phyloP scores from a whole-genome alignment of 2,329 filamentous ascomycete species.

The Pseudogymnoascus sp. region DNA sequence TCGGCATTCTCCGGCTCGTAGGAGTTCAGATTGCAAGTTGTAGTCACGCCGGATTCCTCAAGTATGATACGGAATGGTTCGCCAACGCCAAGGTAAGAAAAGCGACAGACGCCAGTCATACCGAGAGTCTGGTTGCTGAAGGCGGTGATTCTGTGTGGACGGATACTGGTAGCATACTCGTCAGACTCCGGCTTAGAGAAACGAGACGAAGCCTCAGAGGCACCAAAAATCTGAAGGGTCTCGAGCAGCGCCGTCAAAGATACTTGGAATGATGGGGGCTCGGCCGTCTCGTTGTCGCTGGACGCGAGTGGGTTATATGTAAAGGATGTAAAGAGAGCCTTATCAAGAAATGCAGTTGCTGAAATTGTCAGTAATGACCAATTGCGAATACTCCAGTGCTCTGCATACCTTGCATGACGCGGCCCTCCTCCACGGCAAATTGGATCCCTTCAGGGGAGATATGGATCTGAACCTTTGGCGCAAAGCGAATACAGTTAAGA shows the following conservation, averaged over 20 bases:
- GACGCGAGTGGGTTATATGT: conserved; percentile 48
- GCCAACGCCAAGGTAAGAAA: conserved; percentile 68
- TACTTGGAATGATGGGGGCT: conserved; percentile 70
- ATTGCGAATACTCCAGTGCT: not conserved
- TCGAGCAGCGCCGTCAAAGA: conserved; percentile 82
- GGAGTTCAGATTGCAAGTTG: conserved; percentile 81
- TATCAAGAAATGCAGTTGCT: conserved; percentile 79
- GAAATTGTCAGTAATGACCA: conserved; percentile 16
- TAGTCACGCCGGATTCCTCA: conserved; percentile 78
- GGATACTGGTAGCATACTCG: conserved; percentile 51
- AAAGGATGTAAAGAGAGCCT: conserved; percentile 80
- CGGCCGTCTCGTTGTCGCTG: conserved; percentile 29
- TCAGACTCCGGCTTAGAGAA: conserved; percentile 51
- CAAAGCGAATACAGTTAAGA: conserved; percentile 50
- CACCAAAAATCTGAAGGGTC: conserved; percentile 89
- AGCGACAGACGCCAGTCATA: conserved; percentile 75
- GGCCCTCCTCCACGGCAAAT: conserved; percentile 79
- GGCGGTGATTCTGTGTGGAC: conserved; percentile 58
- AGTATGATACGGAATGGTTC: conserved; percentile 76
- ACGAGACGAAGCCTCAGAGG: conserved; percentile 58
- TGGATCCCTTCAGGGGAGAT: conserved; percentile 79
- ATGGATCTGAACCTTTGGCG: conserved; percentile 53
- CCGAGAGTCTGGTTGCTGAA: conserved; percentile 79
- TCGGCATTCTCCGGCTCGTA: conserved; percentile 69
- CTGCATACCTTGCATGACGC: conserved; percentile 77